phyloP scores from a whole-genome alignment of 1,139 yeast species.

The Debaryomyces sp. region DNA sequence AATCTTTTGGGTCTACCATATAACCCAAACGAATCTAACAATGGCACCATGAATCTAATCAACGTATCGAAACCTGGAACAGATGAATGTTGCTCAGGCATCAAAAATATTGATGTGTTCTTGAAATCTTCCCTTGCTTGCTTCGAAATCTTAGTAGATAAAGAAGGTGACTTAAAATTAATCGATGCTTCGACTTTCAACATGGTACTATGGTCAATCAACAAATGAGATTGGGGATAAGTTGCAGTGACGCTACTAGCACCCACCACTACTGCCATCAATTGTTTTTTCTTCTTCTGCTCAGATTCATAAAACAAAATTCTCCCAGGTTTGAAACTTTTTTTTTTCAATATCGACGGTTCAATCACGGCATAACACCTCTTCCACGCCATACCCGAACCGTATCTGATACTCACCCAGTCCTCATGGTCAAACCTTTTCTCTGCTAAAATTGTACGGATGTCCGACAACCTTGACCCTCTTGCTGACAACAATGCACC shows the following conservation, averaged over 20 bases:
- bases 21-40: conserved; percentile 81
- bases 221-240: conserved; percentile 82
- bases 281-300: conserved; percentile 66
- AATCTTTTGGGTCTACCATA: conserved; percentile 91
- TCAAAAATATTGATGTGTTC: conserved; percentile 81
- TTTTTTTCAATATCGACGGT: conserved; percentile 55
- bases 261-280: conserved; percentile 76
- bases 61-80: conserved; percentile 95
- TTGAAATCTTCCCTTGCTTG: conserved; percentile 57
- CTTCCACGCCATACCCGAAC: conserved; percentile 98
- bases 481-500: conserved; percentile 89
- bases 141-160: conserved; percentile 39
- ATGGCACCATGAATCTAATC: conserved; percentile 82
- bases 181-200: conserved; percentile 85
- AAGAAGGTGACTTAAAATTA: conserved; percentile 52
- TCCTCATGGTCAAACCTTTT: conserved; percentile 88
- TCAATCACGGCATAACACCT: conserved; percentile 92
- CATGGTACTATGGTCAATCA: conserved; percentile 86
- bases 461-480: conserved; percentile 85
- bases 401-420: conserved; percentile 93
- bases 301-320: conserved; percentile 70
- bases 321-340: conserved; percentile 53
- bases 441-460: conserved; percentile 80
- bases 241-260: conserved; percentile 85
- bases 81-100: conserved; percentile 94